Conservation (phyloP, 2,329 filamentous ascomycete genomes). For the Penicillium sp. region DNA sequence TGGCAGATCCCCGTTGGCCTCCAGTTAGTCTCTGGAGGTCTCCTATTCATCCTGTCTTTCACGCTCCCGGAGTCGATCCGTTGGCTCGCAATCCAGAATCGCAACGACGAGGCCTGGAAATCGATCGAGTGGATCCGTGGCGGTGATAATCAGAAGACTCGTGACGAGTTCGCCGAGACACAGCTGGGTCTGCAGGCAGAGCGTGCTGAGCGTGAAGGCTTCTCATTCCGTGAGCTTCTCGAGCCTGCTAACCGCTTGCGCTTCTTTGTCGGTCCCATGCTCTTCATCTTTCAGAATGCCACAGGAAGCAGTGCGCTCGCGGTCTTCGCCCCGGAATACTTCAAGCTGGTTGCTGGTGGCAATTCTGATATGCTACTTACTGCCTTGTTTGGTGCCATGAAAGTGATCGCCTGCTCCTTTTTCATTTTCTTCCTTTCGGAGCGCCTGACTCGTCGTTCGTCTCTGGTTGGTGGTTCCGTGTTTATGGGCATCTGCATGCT, state of each 20-base stretch:
- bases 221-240: slow-evolving; percentile 45
- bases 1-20: slow-evolving; percentile 63
- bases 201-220: slow-evolving; percentile 42
- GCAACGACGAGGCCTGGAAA: slow-evolving; percentile 35
- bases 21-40: slow-evolving; percentile 47
- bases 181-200: slow-evolving; percentile 48
- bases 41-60: slow-evolving; percentile 53
- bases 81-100: slow-evolving; percentile 47
- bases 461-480: slow-evolving; percentile 48
- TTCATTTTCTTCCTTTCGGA: slow-evolving; percentile 54
- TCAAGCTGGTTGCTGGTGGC: slow-evolving; percentile 48
- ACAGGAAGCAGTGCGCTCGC: slow-evolving; percentile 53
- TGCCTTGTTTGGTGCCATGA: slow-evolving; percentile 53
- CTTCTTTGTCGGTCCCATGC: slow-evolving; percentile 41
- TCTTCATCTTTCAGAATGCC: slow-evolving; percentile 52
- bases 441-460: slow-evolving; percentile 48
- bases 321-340: slow-evolving; percentile 54
- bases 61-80: slow-evolving; percentile 63
- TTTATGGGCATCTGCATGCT: slow-evolving; percentile 45
- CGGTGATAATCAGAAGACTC: slow-evolving; percentile 36
- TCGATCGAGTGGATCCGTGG: slow-evolving; percentile 47
- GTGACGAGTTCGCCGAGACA: slow-evolving; percentile 52
- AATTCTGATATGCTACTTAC: slow-evolving; percentile 47
- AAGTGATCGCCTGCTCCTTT: slow-evolving; percentile 48
- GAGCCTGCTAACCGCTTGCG: slow-evolving; percentile 45